Conservation (phyloP, 768 basidiomycete genomes). For the Multifurca ochricompacta region DNA sequence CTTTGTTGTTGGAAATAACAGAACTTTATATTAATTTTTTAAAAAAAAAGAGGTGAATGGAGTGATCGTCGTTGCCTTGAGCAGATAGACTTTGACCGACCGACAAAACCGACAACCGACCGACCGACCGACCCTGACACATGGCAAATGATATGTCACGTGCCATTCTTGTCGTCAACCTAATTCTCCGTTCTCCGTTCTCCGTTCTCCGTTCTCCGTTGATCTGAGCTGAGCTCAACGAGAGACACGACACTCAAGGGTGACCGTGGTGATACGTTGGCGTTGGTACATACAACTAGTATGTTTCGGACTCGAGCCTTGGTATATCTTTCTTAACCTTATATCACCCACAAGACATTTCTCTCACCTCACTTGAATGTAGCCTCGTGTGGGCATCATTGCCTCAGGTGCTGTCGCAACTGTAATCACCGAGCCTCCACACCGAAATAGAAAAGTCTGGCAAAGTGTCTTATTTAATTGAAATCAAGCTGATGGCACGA, state of each 20-base stretch:
- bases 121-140: no score
- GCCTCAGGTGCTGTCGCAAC: conserved; percentile 1
- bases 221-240: no score
- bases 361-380: neutral
- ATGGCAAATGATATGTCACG: no score
- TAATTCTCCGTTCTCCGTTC: neutral
- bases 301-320: conserved; percentile 16
- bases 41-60: neutral
- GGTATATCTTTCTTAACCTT: neutral
- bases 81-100: neutral
- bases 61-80: neutral
- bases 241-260: no score
- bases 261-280: no score
- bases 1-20: neutral
- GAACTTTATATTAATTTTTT: neutral
- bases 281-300: no score
- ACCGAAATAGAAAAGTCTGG: conserved; percentile 9
- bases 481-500: neutral
- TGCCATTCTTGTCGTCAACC: neutral
- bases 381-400: conserved; percentile 7
- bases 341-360: neutral
- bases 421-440: conserved; percentile 1
- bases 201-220: no score
- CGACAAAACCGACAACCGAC: no score
- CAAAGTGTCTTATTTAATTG: neutral